These are phyloP conservation scores for Amniculicola lignicola DNA, from an alignment of 495 filamentous ascomycete species.

Conservation along the genomic window DNA sequence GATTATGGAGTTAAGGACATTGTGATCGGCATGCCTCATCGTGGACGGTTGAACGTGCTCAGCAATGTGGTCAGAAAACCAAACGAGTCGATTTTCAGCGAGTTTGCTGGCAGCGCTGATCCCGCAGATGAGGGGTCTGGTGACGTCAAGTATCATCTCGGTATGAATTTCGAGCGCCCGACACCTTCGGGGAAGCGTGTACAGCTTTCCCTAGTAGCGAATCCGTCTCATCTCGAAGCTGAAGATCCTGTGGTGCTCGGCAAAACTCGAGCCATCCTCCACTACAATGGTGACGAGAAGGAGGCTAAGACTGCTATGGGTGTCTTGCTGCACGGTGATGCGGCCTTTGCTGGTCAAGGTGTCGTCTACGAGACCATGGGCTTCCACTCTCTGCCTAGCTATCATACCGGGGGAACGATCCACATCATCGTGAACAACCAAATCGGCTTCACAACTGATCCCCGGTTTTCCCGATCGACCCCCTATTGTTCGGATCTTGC, in stretches of 20 bases:
- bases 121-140: slow-evolving; percentile 94
- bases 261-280: slow-evolving; percentile 95
- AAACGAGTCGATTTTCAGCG: slow-evolving; percentile 98
- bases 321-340: slow-evolving; percentile 92
- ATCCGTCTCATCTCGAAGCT: slow-evolving; percentile 96
- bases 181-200: slow-evolving; percentile 98
- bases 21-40: slow-evolving; percentile 98
- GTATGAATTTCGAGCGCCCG: slow-evolving; percentile 99
- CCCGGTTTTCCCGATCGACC: slow-evolving; percentile 92
- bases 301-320: slow-evolving; percentile 87
- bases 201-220: slow-evolving; percentile 95
- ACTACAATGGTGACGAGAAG: slow-evolving; percentile 96
- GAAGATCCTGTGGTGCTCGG: slow-evolving; percentile 97
- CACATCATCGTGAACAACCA: slow-evolving; percentile 99
- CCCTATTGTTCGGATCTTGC: slow-evolving; percentile 99
- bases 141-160: slow-evolving; percentile 98
- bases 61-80: slow-evolving; percentile 98
- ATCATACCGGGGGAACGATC: slow-evolving; percentile 96
- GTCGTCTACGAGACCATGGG: slow-evolving; percentile 98
- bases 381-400: slow-evolving; percentile 90
- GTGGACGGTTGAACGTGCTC: slow-evolving; percentile 94
- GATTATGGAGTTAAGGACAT: slow-evolving; percentile 99
- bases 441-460: slow-evolving; percentile 99
- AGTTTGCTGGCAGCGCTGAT: slow-evolving; percentile 86
- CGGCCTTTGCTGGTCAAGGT: slow-evolving; percentile 93